phyloP scores from a whole-genome alignment of 23 red algal genomes.

The Cyanidioschyzon merolae region DNA sequence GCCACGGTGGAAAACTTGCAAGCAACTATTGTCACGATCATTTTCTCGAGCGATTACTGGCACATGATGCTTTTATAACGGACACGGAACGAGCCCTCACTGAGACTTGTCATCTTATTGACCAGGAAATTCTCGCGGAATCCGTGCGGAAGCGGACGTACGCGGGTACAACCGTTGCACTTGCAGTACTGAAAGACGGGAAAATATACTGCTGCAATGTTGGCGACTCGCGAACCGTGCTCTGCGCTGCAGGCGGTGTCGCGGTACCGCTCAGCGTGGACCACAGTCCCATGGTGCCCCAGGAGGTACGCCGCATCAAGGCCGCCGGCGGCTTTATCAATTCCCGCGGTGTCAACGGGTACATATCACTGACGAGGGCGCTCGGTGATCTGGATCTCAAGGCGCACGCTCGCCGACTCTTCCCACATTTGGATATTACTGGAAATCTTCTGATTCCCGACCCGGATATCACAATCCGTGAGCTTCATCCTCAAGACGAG shows the following conservation, averaged over 20 bases:
- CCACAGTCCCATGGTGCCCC: constrained; percentile 19
- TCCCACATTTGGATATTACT: constrained; percentile 13
- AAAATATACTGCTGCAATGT: constrained; percentile 38
- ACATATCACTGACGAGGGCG: constrained; percentile 53
- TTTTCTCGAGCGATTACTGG: constrained; percentile 15
- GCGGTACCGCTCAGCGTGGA: constrained; percentile 24
- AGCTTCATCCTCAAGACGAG: constrained; percentile 20
- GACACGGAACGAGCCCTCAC: constrained; percentile 19
- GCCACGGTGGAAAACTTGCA: constrained; percentile 32
- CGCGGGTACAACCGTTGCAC: constrained; percentile 26
- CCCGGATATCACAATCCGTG: constrained; percentile 28
- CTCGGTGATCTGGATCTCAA: constrained; percentile 79
- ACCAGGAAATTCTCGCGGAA: constrained; percentile 19
- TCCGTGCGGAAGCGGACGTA: constrained; percentile 19
- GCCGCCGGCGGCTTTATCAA: constrained; percentile 30
- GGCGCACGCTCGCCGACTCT: constrained; percentile 24
- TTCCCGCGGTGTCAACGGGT: constrained; percentile 52
- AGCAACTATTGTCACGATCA: constrained; percentile 16
- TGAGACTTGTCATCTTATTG: constrained; percentile 17
- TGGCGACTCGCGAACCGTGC: constrained; percentile 44
- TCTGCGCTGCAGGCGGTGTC: constrained; percentile 20
- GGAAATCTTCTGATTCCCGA: constrained; percentile 36
- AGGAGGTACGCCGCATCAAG: constrained; percentile 37
- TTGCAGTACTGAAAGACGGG: neutral
- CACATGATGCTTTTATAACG: neutral